These are phyloP conservation scores for Oldenlandia corymbosa DNA, from an alignment of 257 asterid genomes.

Conservation along the genomic window DNA sequence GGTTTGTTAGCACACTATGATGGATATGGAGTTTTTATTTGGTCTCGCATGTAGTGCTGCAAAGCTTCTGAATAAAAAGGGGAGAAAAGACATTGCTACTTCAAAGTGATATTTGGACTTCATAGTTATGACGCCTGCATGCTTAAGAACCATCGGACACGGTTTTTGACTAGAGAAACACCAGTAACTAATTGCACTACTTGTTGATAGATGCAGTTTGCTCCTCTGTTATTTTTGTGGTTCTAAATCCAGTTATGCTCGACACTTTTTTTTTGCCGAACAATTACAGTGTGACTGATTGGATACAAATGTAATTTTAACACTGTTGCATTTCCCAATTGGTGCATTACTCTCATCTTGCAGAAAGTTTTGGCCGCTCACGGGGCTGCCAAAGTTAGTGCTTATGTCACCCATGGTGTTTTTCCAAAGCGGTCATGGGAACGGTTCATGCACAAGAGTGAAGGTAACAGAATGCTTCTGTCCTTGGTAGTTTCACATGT, in stretches of 20 bases:
- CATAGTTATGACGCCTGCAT: background rate
- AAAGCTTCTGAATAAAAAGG: background rate
- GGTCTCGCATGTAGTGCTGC: background rate
- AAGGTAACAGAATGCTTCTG: constrained; percentile 35
- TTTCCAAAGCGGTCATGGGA: constrained; percentile 81
- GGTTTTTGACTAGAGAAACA: background rate
- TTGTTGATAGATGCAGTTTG: no score
- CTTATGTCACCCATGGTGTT: constrained; percentile 85
- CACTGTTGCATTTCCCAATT: background rate
- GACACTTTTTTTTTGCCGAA: background rate
- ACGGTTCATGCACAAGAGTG: constrained; percentile 63
- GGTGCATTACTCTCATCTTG: constrained; percentile 4
- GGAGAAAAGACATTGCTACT: background rate
- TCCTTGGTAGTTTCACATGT: background rate
- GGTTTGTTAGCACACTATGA: background rate
- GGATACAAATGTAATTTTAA: no score
- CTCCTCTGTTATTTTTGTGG: background rate
- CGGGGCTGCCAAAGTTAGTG: constrained; percentile 91
- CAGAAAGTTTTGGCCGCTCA: constrained; percentile 88
- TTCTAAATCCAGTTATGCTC: background rate
- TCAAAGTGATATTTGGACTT: background rate
- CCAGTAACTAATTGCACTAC: background rate
- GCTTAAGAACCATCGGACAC: no score
- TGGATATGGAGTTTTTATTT: background rate
- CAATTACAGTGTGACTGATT: no score